Evolutionary conservation across 2,329 filamentous ascomycete genomes (phyloP).

Genomic region (Piedraia hortae): DNA sequence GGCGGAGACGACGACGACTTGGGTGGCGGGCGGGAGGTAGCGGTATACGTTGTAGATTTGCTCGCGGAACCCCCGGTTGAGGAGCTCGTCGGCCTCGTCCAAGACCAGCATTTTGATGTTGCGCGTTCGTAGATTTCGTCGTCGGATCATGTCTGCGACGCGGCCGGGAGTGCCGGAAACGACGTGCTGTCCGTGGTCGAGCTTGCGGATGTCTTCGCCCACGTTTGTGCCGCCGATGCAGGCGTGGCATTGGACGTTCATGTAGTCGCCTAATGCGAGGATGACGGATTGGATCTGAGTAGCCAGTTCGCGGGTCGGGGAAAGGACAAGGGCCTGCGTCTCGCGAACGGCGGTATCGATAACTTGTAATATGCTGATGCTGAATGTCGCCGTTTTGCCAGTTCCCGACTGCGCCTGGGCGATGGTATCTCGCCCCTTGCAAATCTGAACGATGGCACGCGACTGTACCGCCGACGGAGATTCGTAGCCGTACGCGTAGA

Average conservation of each 20-base stretch:
- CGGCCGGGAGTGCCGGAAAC: conserved; percentile 93
- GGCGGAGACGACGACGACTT: conserved; percentile 93
- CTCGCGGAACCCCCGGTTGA: conserved; percentile 88
- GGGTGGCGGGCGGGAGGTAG: conserved; percentile 82
- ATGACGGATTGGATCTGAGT: conserved; percentile 97
- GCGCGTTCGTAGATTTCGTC: conserved; percentile 42
- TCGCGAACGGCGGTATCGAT: conserved; percentile 83
- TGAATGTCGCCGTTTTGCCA: conserved; percentile 99
- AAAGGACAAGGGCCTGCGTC: conserved; percentile 90
- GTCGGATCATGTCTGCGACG: conserved; percentile 63
- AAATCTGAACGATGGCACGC: conserved; percentile 92
- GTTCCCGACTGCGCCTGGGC: conserved; percentile 96
- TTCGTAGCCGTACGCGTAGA: conserved; percentile 97
- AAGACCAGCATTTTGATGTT: conserved; percentile 58
- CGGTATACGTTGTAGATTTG: conserved; percentile 98
- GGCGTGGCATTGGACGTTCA: conserved; percentile 97
- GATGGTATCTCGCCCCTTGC: conserved; percentile 96
- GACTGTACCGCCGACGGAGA: conserved; percentile 95
- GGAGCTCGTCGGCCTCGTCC: conserved; percentile 49
- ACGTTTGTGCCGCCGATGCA: conserved; percentile 97
- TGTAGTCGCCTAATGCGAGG: conserved; percentile 99
- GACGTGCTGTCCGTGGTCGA: conserved; percentile 92
- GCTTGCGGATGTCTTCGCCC: conserved; percentile 87
- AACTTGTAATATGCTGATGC: conserved; percentile 96
- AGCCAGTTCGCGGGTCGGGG: conserved; percentile 83